A percentile compares a stretch with the other conserved stretches of the same genome.
These are phyloP conservation scores for Suillus clintonianus DNA, from an alignment of 768 basidiomycete genomes.

Conservation along the genomic window DNA sequence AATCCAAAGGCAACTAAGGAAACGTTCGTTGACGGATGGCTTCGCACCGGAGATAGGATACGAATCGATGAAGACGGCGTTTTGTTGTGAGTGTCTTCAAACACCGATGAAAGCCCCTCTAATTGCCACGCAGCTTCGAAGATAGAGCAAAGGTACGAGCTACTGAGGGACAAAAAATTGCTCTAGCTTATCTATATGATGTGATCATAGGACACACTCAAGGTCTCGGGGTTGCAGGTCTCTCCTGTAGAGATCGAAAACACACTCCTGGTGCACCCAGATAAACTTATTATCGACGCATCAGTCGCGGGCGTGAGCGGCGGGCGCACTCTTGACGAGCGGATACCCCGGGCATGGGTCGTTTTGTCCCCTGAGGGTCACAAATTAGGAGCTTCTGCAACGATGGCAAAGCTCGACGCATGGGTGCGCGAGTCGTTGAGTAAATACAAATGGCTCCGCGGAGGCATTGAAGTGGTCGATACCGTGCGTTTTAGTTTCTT, in stretches of 20 bases:
- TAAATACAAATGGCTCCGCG: conserved; percentile 76
- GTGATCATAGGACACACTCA: conserved; percentile 64
- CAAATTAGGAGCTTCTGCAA: conserved; percentile 42
- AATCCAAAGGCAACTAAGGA: conserved; percentile 66
- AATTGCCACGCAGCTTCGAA: conserved; percentile 50
- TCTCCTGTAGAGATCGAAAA: conserved; percentile 81
- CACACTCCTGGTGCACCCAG: conserved; percentile 61
- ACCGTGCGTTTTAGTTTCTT: conserved; percentile 44
- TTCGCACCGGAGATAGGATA: conserved; percentile 75
- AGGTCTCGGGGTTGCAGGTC: conserved; percentile 79
- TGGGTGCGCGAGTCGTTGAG: conserved; percentile 69
- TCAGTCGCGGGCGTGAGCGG: conserved; percentile 76
- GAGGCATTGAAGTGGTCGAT: conserved; percentile 66
- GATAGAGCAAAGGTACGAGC: conserved; percentile 69
- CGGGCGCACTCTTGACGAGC: conserved; percentile 70
- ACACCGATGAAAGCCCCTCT: neutral
- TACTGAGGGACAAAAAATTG: conserved; percentile 19
- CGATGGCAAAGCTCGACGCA: conserved; percentile 48
- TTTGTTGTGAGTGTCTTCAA: conserved; percentile 55
- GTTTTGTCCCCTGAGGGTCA: conserved; percentile 62
- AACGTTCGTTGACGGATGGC: conserved; percentile 72
- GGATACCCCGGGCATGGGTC: conserved; percentile 77
- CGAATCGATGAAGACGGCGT: conserved; percentile 58
- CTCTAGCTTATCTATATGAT: neutral
- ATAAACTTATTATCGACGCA: conserved; percentile 61